These are phyloP conservation scores for Sparassis latifolia DNA, from an alignment of 1,284 basidiomycete species.

Conservation along the genomic window DNA sequence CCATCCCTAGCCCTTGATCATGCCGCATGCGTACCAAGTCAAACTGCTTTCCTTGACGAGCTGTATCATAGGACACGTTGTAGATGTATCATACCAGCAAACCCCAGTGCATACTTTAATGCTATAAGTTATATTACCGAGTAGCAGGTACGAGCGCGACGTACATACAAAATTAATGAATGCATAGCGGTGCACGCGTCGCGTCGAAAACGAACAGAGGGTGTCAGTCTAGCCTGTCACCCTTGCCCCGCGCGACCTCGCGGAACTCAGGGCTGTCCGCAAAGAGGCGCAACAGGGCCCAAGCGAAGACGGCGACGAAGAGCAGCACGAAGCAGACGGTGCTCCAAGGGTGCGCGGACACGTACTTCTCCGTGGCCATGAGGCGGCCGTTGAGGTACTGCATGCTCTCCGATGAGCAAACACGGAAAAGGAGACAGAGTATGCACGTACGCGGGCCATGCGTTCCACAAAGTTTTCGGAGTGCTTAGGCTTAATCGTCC, in stretches of 20 bases:
- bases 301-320: constrained; percentile 11
- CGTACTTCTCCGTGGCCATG: constrained; percentile 35
- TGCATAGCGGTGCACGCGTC: too few relatives aligned
- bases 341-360: constrained; percentile 33
- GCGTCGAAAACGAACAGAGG: too few relatives aligned
- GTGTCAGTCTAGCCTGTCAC: constrained; percentile 8
- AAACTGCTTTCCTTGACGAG: neutral
- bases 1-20: neutral
- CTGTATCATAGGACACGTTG: neutral
- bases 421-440: neutral
- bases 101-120: neutral
- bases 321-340: constrained; percentile 18
- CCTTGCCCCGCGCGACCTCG: constrained; percentile 1
- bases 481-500: constrained; percentile 50
- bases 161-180: too few relatives aligned
- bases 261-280: constrained; percentile 7
- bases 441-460: constrained; percentile 49
- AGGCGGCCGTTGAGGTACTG: constrained; percentile 50
- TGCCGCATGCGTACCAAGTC: neutral
- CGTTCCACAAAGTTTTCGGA: constrained; percentile 70
- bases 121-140: neutral
- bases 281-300: constrained; percentile 12
- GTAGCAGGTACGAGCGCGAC: too few relatives aligned
- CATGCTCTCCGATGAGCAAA: neutral
- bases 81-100: neutral